Percentiles rank a stretch among this genome's conserved stretches.
Conservation (phyloP, 129 eudicot species). For the Artemisia tridentata region DNA sequence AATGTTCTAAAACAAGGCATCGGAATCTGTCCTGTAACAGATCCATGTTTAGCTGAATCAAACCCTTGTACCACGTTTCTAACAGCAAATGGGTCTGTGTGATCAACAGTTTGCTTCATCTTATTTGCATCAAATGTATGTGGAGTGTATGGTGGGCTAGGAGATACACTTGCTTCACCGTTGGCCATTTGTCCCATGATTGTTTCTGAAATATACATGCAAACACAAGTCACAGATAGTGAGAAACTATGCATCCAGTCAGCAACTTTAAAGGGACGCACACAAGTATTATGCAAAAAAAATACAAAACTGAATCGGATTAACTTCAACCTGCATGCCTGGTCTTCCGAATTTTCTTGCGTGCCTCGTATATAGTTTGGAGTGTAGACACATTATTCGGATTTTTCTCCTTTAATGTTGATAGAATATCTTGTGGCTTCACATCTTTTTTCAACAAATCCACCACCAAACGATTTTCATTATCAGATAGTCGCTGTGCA, state of each 20-base stretch:
- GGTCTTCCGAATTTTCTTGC: slow-evolving; percentile 1
- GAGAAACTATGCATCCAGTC: slow-evolving; percentile 1
- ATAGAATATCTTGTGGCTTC: slow-evolving; percentile 17
- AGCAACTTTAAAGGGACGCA: no score
- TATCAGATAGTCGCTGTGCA: slow-evolving; percentile 18
- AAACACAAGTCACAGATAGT: neutral
- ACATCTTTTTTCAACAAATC: slow-evolving; percentile 22
- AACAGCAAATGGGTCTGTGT: slow-evolving; percentile 32
- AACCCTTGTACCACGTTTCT: slow-evolving; percentile 28
- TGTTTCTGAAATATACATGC: neutral
- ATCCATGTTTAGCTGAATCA: slow-evolving; percentile 43
- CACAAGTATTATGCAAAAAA: no score
- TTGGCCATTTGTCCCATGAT: neutral
- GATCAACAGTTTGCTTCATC: slow-evolving; percentile 22
- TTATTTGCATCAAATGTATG: neutral
- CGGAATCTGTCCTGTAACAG: slow-evolving; percentile 35
- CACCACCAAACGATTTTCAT: slow-evolving; percentile 22
- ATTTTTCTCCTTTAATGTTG: slow-evolving; percentile 19
- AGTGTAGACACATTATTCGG: slow-evolving; percentile 16
- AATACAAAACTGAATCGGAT: no score
- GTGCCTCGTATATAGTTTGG: slow-evolving; percentile 8
- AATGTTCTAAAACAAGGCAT: slow-evolving; percentile 19
- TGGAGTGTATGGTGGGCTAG: neutral
- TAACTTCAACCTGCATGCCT: slow-evolving; percentile 12
- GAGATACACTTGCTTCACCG: slow-evolving; percentile 1